Evolutionary conservation across 116 monocot species (phyloP), one percentile per base, ranked within the genome.

Genomic region (Thalassia testudinum): DNA sequence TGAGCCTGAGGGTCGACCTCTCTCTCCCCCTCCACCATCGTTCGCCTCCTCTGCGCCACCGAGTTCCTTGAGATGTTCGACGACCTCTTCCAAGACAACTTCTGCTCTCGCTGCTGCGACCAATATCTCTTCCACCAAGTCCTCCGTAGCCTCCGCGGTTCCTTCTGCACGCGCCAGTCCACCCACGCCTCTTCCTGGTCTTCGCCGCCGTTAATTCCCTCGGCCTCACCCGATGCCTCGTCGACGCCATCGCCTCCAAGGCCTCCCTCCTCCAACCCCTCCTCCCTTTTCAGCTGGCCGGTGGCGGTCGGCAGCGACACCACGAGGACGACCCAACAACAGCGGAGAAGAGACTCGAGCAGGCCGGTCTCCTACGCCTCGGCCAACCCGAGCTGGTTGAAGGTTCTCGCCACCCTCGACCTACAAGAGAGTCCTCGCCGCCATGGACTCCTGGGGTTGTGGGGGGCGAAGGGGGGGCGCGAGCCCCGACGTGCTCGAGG

Each of bases 41-140:
- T 70, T 14, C 72, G 81, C 1, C 75, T 95, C 27, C 88, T 76
- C 22, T 95, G 95, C 68, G 88, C 95, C 4, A 85, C 88, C 21
- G 84, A 84, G 65, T 81, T 67, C 72, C 85, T 95, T 15, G 78
- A 85, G 55, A 95, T 95, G 95, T 70, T 79, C 14, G 88, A 87
- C 28, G 84, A 85, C 17, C 64, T 68, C 77, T 3, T 5, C 30
- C 73, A 78, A 49, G 77, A 81, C 16, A 88, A 88, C 68, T 80
- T 95, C 59, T 25, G 75, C 43, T 27, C 66, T 25, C 65, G 75
- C 27, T n/a, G n/a, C n/a, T 57, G 81, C 20, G 95, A 95, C 26
- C 62, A 64, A 0, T 93, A 75, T 73, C 70, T 93, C 47, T 21
- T 67, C 26, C 77, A 84, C 34, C 61, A 80, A 20, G 87, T 93